Base-by-base conservation (phyloP, 164 flowering plant genomes). In the Tetracentron sinense region DNA sequence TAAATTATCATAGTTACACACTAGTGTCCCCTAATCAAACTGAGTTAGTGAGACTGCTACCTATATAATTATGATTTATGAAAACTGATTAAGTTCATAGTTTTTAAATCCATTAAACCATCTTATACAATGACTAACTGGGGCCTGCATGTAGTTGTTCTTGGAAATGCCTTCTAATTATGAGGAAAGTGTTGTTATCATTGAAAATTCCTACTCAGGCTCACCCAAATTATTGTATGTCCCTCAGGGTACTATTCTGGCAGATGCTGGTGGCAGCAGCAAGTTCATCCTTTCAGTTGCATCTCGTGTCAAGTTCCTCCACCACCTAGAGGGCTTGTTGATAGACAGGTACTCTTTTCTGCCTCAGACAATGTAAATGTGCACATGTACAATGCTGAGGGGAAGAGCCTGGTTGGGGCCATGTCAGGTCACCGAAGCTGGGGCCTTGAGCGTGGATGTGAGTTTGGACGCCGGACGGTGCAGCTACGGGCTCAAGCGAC, bases 401-500 rank as follows among this genome's bases (percentile, higher is more conserved):
- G 98, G 26, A 92, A 90, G 74, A 75, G 75, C 61, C 69, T 90
- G 62, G 54, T 87, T 30, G 82, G 83, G 22, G 79, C 98, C 51
- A 80, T 95, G 92, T 92, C 98, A 10, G 99, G 98, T 42, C 98
- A 95, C 74, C 69, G 86, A 0, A 85, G 96, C 63, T 92, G 99
- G 99, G 99, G 90, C 7, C 69, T 95, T 65, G n/a, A 92, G 96
- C 46, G 75, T 95, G 35, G 99, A 92, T 77, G 92, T 81, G 29
- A 84, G 92, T 69, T n/a, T n/a, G n/a, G n/a, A n/a, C n/a, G n/a
- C 97, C 97, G 7, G 99, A 95, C 71, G 99, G 99, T 61, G 76
- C 74, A 1, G 98, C 96, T 10, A 85, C 97, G 3, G 98, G 96
- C 20, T 95, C 99, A 0, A 92, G 97, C 63, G 99, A 95, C 73